Evolutionary conservation across 2,329 filamentous ascomycete genomes (phyloP).

Genomic region (Hymenoscyphus fraxineus): DNA sequence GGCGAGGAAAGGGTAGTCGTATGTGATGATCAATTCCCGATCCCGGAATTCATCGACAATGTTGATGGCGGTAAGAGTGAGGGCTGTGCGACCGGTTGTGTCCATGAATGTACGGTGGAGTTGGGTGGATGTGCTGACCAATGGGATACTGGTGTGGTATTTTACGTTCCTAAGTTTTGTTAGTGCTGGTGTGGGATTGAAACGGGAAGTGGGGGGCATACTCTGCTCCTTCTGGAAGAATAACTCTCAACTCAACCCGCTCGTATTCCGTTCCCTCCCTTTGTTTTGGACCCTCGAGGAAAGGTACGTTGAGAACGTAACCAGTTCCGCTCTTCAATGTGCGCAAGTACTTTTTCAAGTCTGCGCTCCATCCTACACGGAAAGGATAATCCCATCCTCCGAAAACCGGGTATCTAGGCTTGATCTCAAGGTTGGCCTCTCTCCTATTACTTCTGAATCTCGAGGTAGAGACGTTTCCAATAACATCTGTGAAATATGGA

Average conservation of each 20-base stretch:
- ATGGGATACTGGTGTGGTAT: constrained; percentile 70
- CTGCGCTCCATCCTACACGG: constrained; percentile 91
- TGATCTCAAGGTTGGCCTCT: constrained; percentile 81
- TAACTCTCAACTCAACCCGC: constrained; percentile 71
- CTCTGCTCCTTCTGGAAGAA: constrained; percentile 88
- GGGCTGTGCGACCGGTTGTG: constrained; percentile 78
- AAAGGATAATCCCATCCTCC: constrained; percentile 99
- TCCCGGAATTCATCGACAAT: constrained; percentile 87
- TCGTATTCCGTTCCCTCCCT: constrained; percentile 83
- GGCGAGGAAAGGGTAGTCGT: constrained; percentile 74
- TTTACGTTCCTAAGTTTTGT: constrained; percentile 64
- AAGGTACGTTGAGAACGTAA: constrained; percentile 87
- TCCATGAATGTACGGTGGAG: constrained; percentile 91
- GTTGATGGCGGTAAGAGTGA: constrained; percentile 78
- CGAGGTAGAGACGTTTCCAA: constrained; percentile 95
- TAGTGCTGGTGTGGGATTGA: constrained; percentile 46
- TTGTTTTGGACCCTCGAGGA: constrained; percentile 88
- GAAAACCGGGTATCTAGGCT: constrained; percentile 93
- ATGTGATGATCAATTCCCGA: constrained; percentile 78
- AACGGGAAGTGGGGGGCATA: constrained; percentile 50
- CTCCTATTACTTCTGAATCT: constrained; percentile 74
- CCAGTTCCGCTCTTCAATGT: constrained; percentile 56
- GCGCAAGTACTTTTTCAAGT: constrained; percentile 73
- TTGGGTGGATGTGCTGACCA: constrained; percentile 56
- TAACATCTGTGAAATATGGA: constrained; percentile 91